Evolutionary conservation across 192 early-diverging fungal genomes (phyloP).

Genomic region (Coemansia sp.): DNA sequence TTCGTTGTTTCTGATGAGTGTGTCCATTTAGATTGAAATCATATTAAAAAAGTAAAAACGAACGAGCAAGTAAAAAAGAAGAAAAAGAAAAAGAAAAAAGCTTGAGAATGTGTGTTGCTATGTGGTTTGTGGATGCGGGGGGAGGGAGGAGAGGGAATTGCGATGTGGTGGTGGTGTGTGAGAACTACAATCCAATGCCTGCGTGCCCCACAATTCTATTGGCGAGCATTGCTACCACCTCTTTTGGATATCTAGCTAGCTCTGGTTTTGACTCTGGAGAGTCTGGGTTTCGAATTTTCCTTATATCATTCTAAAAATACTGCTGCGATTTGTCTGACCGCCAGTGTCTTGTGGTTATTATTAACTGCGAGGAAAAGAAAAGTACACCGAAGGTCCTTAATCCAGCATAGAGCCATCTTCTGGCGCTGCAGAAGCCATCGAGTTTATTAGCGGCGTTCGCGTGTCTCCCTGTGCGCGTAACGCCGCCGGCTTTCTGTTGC

Average conservation of each 20-base stretch:
- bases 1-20: constrained; percentile 63
- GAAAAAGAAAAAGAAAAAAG: neutral
- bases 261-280: no score
- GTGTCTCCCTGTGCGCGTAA: neutral
- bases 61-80: constrained; percentile 3
- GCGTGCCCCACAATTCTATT: no score
- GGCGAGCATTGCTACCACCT: no score
- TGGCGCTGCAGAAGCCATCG: neutral
- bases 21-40: constrained; percentile 61
- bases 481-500: neutral
- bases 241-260: no score
- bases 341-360: neutral
- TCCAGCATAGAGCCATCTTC: neutral
- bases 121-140: no score
- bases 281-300: neutral
- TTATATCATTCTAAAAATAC: neutral
- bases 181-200: no score
- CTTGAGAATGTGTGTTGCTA: no score
- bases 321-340: neutral
- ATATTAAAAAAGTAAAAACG: neutral
- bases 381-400: neutral
- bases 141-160: no score
- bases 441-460: neutral
- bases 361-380: neutral
- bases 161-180: no score